phyloP scores from a whole-genome alignment of 2,329 filamentous ascomycete genomes.

The Alternaria alternata region DNA sequence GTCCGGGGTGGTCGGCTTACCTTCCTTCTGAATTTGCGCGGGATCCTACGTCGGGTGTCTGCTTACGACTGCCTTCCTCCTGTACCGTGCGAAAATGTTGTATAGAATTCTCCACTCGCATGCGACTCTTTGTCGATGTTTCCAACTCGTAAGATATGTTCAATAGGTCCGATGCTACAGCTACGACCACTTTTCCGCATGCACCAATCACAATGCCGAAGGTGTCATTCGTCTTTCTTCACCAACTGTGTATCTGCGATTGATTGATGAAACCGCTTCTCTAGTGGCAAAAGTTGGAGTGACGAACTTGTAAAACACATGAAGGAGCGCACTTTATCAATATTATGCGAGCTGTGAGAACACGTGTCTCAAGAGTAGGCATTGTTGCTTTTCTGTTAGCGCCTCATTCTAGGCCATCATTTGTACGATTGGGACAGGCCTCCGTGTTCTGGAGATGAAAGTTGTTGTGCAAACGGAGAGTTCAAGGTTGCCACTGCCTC shows the following conservation, averaged over 20 bases:
- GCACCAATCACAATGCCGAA: neutral
- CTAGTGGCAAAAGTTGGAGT: neutral
- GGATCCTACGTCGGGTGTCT: neutral
- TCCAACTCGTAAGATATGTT: neutral
- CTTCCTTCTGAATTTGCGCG: slow-evolving; percentile 9
- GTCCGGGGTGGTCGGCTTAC: slow-evolving; percentile 22
- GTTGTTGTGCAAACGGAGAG: too few relatives aligned
- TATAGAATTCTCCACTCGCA: neutral
- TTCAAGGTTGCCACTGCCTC: too few relatives aligned
- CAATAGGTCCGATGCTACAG: neutral
- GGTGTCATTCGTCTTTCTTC: neutral
- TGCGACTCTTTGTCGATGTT: neutral
- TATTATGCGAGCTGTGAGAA: too few relatives aligned
- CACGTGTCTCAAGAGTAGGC: too few relatives aligned
- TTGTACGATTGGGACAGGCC: too few relatives aligned
- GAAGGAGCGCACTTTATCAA: neutral
- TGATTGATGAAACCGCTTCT: neutral
- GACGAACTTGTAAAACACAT: neutral
- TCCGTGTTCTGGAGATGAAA: too few relatives aligned
- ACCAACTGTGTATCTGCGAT: neutral
- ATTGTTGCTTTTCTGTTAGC: too few relatives aligned
- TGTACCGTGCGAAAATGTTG: neutral
- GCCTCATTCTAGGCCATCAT: too few relatives aligned
- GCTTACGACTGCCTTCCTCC: neutral
- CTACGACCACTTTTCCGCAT: neutral